Base-by-base conservation (phyloP, 2,329 filamentous ascomycete species). In the Akanthomyces uredinophilus region DNA sequence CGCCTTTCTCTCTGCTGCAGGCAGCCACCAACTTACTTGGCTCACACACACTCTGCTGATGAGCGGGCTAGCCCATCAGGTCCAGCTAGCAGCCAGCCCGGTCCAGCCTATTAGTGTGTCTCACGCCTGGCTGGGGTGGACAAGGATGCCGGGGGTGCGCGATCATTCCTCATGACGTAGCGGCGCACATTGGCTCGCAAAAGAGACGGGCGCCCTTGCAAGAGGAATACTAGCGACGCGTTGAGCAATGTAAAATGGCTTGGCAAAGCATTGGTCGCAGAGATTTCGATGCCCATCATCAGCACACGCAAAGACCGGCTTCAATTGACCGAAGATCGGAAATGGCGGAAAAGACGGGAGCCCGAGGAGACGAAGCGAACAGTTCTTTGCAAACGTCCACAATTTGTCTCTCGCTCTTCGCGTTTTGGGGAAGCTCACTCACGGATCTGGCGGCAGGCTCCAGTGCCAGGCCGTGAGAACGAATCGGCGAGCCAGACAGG, bases 151-250 rank as follows among this genome's bases (percentile, higher is more conserved):
- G 14, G 32, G 44, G 44, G 14, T 24, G 16, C 46, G 44, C 56
- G 41, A 54, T 60, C 58, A 60, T 53, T 52, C 58, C 58, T 60
- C 39, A 60, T 60, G 58, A 60, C 58, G 58, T 60, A 54, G 58
- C 14, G 58, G 39, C 20, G 58, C n/a, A 46, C 41, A 35, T 20
- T 22, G 47, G 57, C 57, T 52, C n/a, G 55, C 55, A 49, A 39
- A 59, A 24, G 14, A 52, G 27, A 52, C 24, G 37, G 46, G 20
- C 43, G 32, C 51, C 47, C 56, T 58, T 49, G n/a, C 44, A n/a
- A 49, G 20, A 52, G 37, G 5, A 46, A 35, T 13, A 43, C 47
- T 44, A 27, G 47, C 57, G n/a, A 51, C 47, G 47, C 49, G 57
- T n/a, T 22, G 49, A 60, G 50, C 50, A 44, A 47, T 60, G 50